Evolutionary conservation across 192 early-diverging fungal genomes (phyloP).

Genomic region (Radiomyces spectabilis): DNA sequence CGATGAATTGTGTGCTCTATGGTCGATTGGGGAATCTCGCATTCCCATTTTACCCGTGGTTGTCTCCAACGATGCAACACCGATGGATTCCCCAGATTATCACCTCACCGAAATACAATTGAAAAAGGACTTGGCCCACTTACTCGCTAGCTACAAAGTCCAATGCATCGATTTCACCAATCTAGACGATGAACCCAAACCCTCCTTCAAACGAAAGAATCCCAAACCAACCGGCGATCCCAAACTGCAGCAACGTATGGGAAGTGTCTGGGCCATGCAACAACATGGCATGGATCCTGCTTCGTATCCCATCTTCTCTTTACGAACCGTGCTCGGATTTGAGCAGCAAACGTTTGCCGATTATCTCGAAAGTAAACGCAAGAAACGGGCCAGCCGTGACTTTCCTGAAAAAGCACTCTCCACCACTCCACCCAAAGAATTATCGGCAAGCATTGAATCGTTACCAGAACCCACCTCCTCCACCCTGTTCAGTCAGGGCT

Average conservation of each 20-base stretch:
- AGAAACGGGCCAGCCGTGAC: background rate
- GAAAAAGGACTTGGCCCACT: constrained; percentile 10
- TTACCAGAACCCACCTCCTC: no score
- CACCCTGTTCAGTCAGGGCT: no score
- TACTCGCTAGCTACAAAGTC: background rate
- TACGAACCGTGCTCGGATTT: background rate
- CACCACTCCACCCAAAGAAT: background rate
- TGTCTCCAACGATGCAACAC: background rate
- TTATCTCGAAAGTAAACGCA: background rate
- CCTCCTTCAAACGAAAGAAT: background rate
- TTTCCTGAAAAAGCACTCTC: background rate
- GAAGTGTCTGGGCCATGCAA: background rate
- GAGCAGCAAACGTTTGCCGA: no score
- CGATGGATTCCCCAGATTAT: background rate
- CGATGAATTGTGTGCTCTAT: background rate
- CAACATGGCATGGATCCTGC: background rate
- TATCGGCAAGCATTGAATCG: background rate
- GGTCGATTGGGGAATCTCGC: background rate
- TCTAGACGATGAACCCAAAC: background rate
- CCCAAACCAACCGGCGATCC: background rate
- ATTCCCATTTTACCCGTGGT: background rate
- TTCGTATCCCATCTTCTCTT: background rate
- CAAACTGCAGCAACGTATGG: background rate
- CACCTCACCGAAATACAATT: background rate
- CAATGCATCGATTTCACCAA: background rate